These are phyloP conservation scores for Decorospora gaudefroyi DNA, from an alignment of 2,329 filamentous ascomycete species.

Conservation along the genomic window DNA sequence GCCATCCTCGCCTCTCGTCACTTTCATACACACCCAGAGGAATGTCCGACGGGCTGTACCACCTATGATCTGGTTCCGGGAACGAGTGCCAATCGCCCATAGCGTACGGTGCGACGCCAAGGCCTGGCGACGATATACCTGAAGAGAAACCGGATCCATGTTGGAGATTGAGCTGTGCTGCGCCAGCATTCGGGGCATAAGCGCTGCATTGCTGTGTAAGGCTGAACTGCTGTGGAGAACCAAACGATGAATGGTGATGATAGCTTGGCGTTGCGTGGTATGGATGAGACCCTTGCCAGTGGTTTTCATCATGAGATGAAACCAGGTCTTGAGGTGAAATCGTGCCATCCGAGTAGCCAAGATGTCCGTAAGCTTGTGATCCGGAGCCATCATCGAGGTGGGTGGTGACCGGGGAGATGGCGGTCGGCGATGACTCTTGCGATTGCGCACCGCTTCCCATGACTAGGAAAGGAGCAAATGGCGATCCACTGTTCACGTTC, in stretches of 20 bases:
- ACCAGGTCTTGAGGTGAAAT: not conserved
- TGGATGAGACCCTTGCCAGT: too few relatives aligned
- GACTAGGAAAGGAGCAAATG: not conserved
- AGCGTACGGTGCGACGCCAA: too few relatives aligned
- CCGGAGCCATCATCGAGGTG: not conserved
- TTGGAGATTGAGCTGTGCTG: too few relatives aligned
- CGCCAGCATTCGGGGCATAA: too few relatives aligned
- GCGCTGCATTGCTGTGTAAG: too few relatives aligned
- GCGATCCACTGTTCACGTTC: not conserved
- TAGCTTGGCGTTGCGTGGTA: too few relatives aligned
- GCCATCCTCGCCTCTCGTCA: not conserved
- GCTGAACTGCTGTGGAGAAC: too few relatives aligned
- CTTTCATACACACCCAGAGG: not conserved
- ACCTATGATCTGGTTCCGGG: not conserved
- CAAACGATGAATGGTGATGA: too few relatives aligned
- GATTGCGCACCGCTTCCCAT: constrained; percentile 2
- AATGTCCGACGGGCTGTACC: not conserved
- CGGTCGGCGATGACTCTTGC: constrained; percentile 3
- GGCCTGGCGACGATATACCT: too few relatives aligned
- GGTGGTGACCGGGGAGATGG: constrained; percentile 9
- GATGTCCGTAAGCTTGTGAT: not conserved
- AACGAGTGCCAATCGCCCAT: not conserved
- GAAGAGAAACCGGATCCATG: too few relatives aligned
- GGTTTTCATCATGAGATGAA: too few relatives aligned
- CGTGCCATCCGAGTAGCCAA: not conserved